Evolutionary conservation across 257 asterid genomes (phyloP).

Genomic region (Solanum rostratum): DNA sequence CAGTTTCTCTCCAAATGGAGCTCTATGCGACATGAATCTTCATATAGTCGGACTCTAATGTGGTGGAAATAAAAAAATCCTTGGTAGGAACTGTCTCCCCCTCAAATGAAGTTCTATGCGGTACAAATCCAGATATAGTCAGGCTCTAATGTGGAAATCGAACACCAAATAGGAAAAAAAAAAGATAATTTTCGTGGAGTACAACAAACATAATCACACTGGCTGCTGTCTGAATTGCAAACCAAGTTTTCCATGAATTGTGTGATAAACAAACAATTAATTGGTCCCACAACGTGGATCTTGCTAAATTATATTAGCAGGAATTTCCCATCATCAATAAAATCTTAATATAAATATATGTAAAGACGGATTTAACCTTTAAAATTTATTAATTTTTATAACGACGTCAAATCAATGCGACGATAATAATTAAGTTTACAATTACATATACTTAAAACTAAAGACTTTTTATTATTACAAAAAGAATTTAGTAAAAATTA

Average conservation of each 20-base stretch:
- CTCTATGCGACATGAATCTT: no score
- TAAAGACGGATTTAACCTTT: accelerated
- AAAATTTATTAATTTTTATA: not conserved
- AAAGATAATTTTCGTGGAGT: not conserved
- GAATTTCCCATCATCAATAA: not conserved
- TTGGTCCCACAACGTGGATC: not conserved
- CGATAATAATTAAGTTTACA: not conserved
- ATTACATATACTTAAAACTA: no score
- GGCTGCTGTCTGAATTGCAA: not conserved
- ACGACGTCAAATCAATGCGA: not conserved
- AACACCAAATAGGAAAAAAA: no score
- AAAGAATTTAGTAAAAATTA: not conserved
- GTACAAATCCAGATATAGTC: no score
- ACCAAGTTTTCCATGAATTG: not conserved
- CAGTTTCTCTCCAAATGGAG: no score
- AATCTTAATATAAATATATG: not conserved
- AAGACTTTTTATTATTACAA: no score
- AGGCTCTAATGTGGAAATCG: no score
- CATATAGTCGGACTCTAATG: no score
- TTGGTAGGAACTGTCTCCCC: no score
- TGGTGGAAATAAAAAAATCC: no score
- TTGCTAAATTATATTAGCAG: not conserved
- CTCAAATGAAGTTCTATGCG: no score
- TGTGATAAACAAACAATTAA: not conserved
- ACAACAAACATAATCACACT: not conserved